Base-by-base conservation (phyloP, 805 yeast species). In the Teunomyces funiuensis region DNA sequence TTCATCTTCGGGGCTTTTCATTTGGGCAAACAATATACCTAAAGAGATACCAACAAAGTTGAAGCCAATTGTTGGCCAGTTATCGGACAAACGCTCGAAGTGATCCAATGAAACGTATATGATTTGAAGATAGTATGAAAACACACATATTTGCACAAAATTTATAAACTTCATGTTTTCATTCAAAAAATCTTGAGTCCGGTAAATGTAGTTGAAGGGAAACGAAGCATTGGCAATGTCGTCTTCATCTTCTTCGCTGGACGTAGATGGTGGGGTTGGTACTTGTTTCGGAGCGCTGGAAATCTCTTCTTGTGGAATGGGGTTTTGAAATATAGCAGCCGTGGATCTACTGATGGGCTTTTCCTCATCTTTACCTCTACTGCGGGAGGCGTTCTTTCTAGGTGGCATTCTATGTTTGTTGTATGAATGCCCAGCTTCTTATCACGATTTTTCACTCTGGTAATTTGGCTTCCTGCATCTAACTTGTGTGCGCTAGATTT, bases 181-280 rank as follows among this genome's bases (percentile, higher is more conserved):
- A 42, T 69, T 69, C 33, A 69, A 49, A 40, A 61, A 67, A 40
- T 71, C 76, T 44, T 71, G 76, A 13, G 56, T 45, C 10, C 51
- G 47, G 47, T 53, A 69, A 15, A 69, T 43, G 18, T 42, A 29
- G 18, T 40, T 44, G 14, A 41, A 10, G 5, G 40, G 28, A 22
- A 43, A 39, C 3, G 39, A 18, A 5, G 46, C 45, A 17, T 46
- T 33, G 6, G 39, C 41, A 26, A 34, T 42, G 25, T 49, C 52
- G 19, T 44, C 52, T 11, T 36, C 45, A 5, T 40, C 41, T 10
- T 38, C 29, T 23, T 26, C 36, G 7, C 15, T 26, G n/a, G 14
- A 15, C 23, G 14, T 14, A 14, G 23, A 11, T 15, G 37, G 23
- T 30, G 19, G 14, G 16, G 37, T 13, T 10, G 27, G n/a, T 6